These are phyloP conservation scores for Diplodia seriata DNA, from an alignment of 2,329 filamentous ascomycete genomes.

Conservation along the genomic window DNA sequence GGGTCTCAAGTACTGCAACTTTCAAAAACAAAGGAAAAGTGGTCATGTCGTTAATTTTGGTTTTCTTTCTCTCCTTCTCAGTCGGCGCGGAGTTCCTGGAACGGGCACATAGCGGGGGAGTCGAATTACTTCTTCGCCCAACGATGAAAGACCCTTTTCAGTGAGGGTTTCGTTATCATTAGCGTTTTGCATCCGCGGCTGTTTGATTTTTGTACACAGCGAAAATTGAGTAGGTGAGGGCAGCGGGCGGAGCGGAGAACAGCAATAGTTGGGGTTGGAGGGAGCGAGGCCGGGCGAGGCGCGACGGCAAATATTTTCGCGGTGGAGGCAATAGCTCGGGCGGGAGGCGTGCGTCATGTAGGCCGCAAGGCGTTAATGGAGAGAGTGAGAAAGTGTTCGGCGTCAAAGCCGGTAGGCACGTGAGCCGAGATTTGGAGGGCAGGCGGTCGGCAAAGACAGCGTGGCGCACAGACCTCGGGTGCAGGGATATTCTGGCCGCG, in stretches of 20 bases:
- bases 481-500: slow-evolving; percentile 27
- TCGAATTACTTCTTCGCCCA: not conserved
- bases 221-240: slow-evolving; percentile 6
- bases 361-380: slow-evolving; percentile 16
- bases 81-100: slow-evolving; percentile 25
- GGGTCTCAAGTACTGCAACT: not conserved
- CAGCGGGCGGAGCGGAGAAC: not conserved
- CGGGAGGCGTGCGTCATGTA: not conserved
- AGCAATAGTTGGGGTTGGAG: not conserved
- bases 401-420: slow-evolving; percentile 16
- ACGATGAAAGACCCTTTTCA: not conserved
- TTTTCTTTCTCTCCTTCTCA: not conserved
- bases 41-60: not conserved
- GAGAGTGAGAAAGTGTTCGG: not conserved
- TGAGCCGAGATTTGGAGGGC: not conserved
- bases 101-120: slow-evolving; percentile 30
- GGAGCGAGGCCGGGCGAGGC: not conserved
- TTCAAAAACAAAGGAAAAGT: slow-evolving; percentile 14
- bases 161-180: not conserved
- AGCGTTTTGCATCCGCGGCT: not conserved
- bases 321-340: not conserved
- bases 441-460: slow-evolving; percentile 17
- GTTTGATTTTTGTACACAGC: not conserved
- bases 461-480: slow-evolving; percentile 11
- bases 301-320: not conserved